phyloP scores from a whole-genome alignment of 257 asterid genomes.

The Verbascum thapsus region DNA sequence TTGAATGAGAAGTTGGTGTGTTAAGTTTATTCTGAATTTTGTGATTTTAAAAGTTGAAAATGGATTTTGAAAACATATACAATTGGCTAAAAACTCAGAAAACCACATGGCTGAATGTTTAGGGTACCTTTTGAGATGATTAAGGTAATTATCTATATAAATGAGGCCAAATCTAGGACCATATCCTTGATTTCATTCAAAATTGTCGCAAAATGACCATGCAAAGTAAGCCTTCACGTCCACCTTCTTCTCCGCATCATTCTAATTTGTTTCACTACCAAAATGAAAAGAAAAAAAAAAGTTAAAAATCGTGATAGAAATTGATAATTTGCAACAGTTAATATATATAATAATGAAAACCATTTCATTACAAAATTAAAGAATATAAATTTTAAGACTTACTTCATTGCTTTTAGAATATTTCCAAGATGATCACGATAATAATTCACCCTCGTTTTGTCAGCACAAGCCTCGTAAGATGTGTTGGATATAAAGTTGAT shows the following conservation, averaged over 20 bases:
- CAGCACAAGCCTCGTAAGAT: neutral
- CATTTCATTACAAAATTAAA: no score
- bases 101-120: conserved; percentile 50
- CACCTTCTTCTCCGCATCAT: neutral
- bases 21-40: no score
- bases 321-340: neutral
- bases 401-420: conserved; percentile 37
- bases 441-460: conserved; percentile 13
- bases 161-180: conserved; percentile 44
- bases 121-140: conserved; percentile 39
- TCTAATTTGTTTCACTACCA: no score
- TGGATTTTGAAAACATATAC: no score
- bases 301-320: neutral
- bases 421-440: conserved; percentile 34
- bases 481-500: no score
- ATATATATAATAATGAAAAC: no score
- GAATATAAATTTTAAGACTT: neutral
- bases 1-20: no score
- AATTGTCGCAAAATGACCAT: conserved; percentile 51
- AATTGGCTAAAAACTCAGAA: conserved; percentile 33
- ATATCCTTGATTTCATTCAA: conserved; percentile 48
- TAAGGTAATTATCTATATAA: conserved; percentile 37
- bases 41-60: no score
- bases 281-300: neutral
- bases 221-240: conserved; percentile 45